phyloP scores from a whole-genome alignment of 805 yeast genomes.

The Candida ponderosae region DNA sequence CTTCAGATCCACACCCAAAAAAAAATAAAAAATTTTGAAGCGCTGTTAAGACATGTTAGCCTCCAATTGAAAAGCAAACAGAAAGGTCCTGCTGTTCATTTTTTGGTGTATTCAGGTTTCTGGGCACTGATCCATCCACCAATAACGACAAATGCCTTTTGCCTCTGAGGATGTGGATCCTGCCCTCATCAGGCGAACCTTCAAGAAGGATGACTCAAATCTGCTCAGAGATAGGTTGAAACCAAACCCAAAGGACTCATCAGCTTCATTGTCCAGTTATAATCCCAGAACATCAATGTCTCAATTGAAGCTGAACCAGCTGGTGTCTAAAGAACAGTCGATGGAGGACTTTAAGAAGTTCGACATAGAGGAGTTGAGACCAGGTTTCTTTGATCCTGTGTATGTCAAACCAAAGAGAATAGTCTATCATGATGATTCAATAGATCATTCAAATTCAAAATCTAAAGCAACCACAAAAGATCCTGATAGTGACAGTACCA shows the following conservation, averaged over 20 bases:
- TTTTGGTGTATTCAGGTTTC: no score
- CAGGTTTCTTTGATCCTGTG: conserved; percentile 41
- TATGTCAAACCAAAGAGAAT: conserved; percentile 22
- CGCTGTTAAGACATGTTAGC: no score
- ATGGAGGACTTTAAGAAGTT: conserved; percentile 27
- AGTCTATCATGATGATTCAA: not conserved
- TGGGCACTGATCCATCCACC: no score
- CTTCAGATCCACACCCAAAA: no score
- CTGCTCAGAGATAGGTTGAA: not conserved
- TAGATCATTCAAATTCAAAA: not conserved
- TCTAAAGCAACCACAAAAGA: no score
- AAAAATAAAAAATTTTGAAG: no score
- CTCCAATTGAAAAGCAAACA: no score
- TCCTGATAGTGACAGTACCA: no score
- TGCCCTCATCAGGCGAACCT: no score
- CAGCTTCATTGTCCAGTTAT: conserved; percentile 2
- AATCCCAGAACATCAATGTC: conserved; percentile 27
- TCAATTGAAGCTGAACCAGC: conserved; percentile 22
- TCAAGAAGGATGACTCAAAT: conserved; percentile 1
- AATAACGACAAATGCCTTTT: no score
- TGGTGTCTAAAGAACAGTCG: conserved; percentile 16
- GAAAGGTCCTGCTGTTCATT: no score
- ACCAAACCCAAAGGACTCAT: conserved; percentile 1
- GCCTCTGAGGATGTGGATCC: no score
- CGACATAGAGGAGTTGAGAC: conserved; percentile 36